These are phyloP conservation scores for Vigna reflexopilosa DNA, from an alignment of 306 rosid genomes.

Conservation along the genomic window DNA sequence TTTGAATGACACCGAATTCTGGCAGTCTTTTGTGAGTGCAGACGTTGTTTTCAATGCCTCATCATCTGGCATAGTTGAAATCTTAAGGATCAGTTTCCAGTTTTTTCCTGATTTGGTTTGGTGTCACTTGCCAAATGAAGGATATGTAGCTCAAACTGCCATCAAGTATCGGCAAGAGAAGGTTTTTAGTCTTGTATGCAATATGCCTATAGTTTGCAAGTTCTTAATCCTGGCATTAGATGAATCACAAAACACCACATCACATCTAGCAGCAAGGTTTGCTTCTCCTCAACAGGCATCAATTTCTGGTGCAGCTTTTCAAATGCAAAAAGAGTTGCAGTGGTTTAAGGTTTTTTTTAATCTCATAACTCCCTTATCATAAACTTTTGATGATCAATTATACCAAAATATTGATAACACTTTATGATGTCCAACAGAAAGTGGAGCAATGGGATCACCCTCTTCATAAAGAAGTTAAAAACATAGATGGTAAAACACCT, in stretches of 20 bases:
- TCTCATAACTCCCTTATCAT: constrained; percentile 16
- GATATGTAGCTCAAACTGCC: constrained; percentile 48
- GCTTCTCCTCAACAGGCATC: constrained; percentile 47
- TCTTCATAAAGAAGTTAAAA: constrained; percentile 44
- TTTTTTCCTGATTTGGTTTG: constrained; percentile 60
- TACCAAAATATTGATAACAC: constrained; percentile 4
- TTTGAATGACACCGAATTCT: constrained; percentile 26
- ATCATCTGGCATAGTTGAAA: constrained; percentile 58
- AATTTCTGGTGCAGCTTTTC: constrained; percentile 61
- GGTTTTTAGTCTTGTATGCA: constrained; percentile 48
- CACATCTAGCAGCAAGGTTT: constrained; percentile 62
- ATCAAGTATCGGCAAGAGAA: constrained; percentile 56
- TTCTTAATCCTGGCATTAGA: constrained; percentile 34
- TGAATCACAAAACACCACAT: constrained; percentile 51
- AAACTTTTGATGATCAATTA: constrained; percentile 8
- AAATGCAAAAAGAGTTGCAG: constrained; percentile 66
- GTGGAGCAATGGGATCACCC: constrained; percentile 58
- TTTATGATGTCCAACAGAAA: constrained; percentile 43
- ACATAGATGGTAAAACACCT: constrained; percentile 51
- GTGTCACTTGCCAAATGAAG: constrained; percentile 44
- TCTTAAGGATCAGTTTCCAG: constrained; percentile 48
- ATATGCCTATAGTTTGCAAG: constrained; percentile 51
- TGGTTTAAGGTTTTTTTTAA: constrained; percentile 55
- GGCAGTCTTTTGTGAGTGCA: constrained; percentile 43
- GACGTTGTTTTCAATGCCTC: constrained; percentile 40